Conservation (phyloP, 2,329 filamentous ascomycete genomes). For the Alternaria consortialis region DNA sequence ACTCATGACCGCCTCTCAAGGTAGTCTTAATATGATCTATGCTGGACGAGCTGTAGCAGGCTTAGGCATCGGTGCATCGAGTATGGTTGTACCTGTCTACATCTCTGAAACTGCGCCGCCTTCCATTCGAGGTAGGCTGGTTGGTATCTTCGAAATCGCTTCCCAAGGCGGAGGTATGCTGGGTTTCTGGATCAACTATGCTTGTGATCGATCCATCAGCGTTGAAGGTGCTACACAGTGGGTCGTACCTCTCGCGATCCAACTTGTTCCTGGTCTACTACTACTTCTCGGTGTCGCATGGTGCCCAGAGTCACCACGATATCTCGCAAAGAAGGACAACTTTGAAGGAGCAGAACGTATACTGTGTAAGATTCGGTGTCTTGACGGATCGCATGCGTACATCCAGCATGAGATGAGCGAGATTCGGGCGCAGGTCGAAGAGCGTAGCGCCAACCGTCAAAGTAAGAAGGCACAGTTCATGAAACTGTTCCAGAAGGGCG, state of each 20-base stretch:
- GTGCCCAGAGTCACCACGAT: conserved; percentile 50
- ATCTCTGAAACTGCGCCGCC: conserved; percentile 62
- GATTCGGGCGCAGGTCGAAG: conserved; percentile 52
- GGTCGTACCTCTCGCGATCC: conserved; percentile 67
- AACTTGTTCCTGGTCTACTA: conserved; percentile 53
- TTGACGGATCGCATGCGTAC: conserved; percentile 54
- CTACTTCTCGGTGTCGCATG: conserved; percentile 49
- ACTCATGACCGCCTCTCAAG: conserved; percentile 51
- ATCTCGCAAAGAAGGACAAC: conserved; percentile 39
- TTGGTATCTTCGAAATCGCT: conserved; percentile 73
- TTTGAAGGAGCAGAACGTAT: conserved; percentile 54
- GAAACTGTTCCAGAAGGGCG: conserved; percentile 52
- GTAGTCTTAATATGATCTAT: conserved; percentile 49
- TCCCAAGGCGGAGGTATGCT: conserved; percentile 68
- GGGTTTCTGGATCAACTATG: conserved; percentile 57
- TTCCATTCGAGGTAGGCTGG: conserved; percentile 69
- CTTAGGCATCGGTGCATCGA: conserved; percentile 51
- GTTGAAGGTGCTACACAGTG: conserved; percentile 64
- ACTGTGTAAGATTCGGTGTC: conserved; percentile 56
- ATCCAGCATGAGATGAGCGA: conserved; percentile 61
- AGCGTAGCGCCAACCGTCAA: conserved; percentile 39
- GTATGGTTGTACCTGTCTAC: conserved; percentile 51
- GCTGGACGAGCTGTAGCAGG: conserved; percentile 50
- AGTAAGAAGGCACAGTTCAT: conserved; percentile 44
- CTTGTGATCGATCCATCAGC: conserved; percentile 51